Evolutionary conservation across 257 asterid species (phyloP), one percentile per base, ranked within the genome.

Genomic region (Prunella vulgaris): DNA sequence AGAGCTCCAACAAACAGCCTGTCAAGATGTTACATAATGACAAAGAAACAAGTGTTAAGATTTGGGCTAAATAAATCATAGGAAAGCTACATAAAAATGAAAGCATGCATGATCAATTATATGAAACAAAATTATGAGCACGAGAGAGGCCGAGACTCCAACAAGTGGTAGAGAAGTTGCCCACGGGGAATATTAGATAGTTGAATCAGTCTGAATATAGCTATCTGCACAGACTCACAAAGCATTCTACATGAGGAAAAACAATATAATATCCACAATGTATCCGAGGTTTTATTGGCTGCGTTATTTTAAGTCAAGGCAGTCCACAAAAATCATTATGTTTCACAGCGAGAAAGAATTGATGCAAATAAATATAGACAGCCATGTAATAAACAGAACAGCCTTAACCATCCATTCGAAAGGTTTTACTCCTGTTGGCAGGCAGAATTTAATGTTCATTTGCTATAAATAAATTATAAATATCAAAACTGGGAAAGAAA

Each of bases 1-100:
- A 78, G 81, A 74, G 89, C 97, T 87, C 98, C 98, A 85, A 88
- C 84, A 88, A 77, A 85, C 85, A 80, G 82, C 97, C 96, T 90
- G 97, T 83, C 77, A 85, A 88, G 72, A 86, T 81, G 73, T 85
- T 77, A 76, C 74, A 85, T 80, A 51, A 74, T 37, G 70, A 62
- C 77, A 77, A 72, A 80, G 83, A 82, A 80, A 72, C 53, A 72
- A 65, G 86, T 59, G 86, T 85, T 78, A 82, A 63, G 66, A 74
- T 61, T 37, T 60, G 20, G 20, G 75, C 56, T 8, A 12, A 63
- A 57, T 40, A 61, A 35, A 69, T 61, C 56, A 62, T 37, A 40
- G 56, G 15, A 79, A 56, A 58, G 48, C 44, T 38, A 37, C 40
- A 60, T 46, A 64, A 69, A 66, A 68, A 52, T 56, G 64, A 77